A percentile compares a stretch with the other conserved stretches of the same genome.
phyloP scores from a whole-genome alignment of 495 filamentous ascomycete species.

The Amorphotheca resinae region DNA sequence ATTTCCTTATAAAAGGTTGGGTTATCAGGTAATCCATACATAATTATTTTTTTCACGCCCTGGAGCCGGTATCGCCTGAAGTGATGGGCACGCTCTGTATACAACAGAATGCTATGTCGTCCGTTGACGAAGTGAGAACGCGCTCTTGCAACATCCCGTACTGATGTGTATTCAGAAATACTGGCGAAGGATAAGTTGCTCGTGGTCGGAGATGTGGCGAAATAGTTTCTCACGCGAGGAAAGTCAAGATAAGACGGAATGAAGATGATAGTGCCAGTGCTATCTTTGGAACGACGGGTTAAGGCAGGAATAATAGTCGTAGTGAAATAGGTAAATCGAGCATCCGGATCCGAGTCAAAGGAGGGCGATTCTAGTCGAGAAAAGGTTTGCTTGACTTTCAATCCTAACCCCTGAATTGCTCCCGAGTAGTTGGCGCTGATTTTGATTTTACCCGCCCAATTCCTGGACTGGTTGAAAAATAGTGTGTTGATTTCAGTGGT shows the following conservation, averaged over 20 bases:
- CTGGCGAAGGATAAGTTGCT: conserved; percentile 64
- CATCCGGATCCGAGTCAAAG: conserved; percentile 63
- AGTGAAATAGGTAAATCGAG: conserved; percentile 86
- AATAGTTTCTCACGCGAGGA: conserved; percentile 80
- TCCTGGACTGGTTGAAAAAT: conserved; percentile 62
- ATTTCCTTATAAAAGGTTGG: conserved; percentile 81
- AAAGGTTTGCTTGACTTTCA: conserved; percentile 76
- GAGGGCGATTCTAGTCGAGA: conserved; percentile 66
- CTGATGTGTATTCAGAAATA: conserved; percentile 76
- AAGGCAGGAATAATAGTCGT: conserved; percentile 65
- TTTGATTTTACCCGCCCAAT: conserved; percentile 65
- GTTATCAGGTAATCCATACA: conserved; percentile 87
- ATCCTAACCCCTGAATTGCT: conserved; percentile 48
- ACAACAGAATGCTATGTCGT: conserved; percentile 70
- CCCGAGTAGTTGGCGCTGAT: conserved; percentile 53
- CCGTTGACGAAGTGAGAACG: conserved; percentile 78
- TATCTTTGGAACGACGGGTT: conserved; percentile 38
- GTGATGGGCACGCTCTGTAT: conserved; percentile 89
- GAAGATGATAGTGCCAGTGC: conserved; percentile 62
- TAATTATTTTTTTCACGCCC: conserved; percentile 66
- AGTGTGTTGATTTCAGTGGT: conserved; percentile 81
- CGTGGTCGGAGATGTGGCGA: conserved; percentile 58
- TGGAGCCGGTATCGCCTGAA: conserved; percentile 72
- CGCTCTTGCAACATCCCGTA: conserved; percentile 65
- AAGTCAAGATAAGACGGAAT: conserved; percentile 91